Evolutionary conservation across 148 eudicot genomes (phyloP), one percentile per base, ranked within the genome.

Genomic region (Amaranthus palmeri): DNA sequence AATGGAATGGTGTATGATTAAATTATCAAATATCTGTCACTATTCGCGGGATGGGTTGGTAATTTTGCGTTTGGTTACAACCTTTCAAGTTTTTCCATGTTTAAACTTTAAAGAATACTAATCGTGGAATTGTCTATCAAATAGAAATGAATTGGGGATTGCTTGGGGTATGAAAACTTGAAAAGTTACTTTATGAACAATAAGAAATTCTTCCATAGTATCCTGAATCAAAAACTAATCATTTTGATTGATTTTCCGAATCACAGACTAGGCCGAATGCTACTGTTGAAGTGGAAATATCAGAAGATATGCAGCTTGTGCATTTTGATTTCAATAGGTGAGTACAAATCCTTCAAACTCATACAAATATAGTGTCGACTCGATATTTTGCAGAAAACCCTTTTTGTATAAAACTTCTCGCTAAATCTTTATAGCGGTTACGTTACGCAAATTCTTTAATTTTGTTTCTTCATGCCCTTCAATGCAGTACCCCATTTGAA

Each of bases 221-320:
- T 49, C 51, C 64, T 52, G 41, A 62, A 63, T 12, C 13, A 7
- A 17, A 14, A 44, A 12, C 59, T 53, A 44, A n/a, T 67, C 2
- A 25, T 25, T 69, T 74, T 43, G 11, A 43, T 64, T 66, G 50
- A 60, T 67, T 76, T 68, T 81, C 61, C 59, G 48, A 75, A 77
- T 56, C 83, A 78, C 80, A 92, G 98, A 92, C 98, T 44, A 86
- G 91, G 17, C 98, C 98, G 17, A 88, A 90, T 81, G 98, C 96
- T 17, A 92, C 98, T 17, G 98, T 92, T 54, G 96, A 92, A 82
- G 96, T 92, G 83, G 98, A 92, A 81, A 90, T 92, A 75, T 90
- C 96, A 66, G 98, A 92, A 84, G 98, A 92, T 66, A 92, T 92
- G 98, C 98, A 90, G 84, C 92, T 90, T 75, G 96, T 92, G 80